Evolutionary conservation across 2,329 filamentous ascomycete genomes (phyloP).

Genomic region (Aspergillus sp.): DNA sequence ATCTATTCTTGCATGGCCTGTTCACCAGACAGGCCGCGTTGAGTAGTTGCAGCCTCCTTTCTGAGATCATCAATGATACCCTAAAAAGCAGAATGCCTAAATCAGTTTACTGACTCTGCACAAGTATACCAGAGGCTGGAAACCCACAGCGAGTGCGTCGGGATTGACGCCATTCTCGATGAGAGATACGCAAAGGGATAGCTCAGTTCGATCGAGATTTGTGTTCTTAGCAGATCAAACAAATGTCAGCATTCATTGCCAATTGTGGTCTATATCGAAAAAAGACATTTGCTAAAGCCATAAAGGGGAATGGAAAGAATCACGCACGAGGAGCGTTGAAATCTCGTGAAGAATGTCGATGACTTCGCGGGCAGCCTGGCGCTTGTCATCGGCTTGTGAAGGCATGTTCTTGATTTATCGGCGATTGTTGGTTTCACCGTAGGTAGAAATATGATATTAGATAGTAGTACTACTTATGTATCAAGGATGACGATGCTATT

Average conservation of each 20-base stretch:
- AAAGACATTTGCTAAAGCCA: not conserved
- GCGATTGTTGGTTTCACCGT: too few species aligned
- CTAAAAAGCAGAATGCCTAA: slow-evolving; percentile 16
- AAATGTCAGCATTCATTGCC: not conserved
- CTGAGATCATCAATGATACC: slow-evolving; percentile 44
- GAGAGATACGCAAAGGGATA: slow-evolving; percentile 92
- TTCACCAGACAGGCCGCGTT: slow-evolving; percentile 18
- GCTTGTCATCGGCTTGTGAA: slow-evolving; percentile 41
- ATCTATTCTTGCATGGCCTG: slow-evolving; percentile 11
- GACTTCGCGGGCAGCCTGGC: slow-evolving; percentile 46
- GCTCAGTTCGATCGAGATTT: slow-evolving; percentile 79
- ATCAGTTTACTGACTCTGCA: not conserved
- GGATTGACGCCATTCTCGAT: slow-evolving; percentile 98
- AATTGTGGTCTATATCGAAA: too few species aligned
- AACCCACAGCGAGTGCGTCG: slow-evolving; percentile 81
- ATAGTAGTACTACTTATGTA: too few species aligned
- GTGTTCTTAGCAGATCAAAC: slow-evolving; percentile 65
- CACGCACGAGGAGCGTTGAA: slow-evolving; percentile 40
- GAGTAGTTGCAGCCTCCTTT: slow-evolving; percentile 28
- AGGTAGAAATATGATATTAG: too few species aligned
- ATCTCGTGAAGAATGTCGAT: slow-evolving; percentile 50
- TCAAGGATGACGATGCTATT: too few species aligned
- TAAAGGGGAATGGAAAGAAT: slow-evolving; percentile 1
- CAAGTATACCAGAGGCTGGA: not conserved
- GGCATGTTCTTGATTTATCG: slow-evolving; percentile 25